A percentile compares a stretch with the other conserved stretches of the same genome.
Conservation (phyloP, 768 basidiomycete species). For the Pholiota molesta region DNA sequence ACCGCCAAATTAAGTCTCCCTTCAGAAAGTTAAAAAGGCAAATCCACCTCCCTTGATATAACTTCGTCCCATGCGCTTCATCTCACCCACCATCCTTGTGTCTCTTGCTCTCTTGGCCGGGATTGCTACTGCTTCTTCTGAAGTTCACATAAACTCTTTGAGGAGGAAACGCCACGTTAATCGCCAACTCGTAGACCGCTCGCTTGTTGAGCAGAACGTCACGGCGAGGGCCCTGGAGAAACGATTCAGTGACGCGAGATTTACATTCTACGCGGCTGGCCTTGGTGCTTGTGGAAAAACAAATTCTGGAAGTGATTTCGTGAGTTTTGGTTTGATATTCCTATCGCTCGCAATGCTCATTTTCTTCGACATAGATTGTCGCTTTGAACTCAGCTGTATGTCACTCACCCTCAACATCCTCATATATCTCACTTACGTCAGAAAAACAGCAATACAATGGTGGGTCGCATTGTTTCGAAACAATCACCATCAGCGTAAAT, state of each 20-base stretch:
- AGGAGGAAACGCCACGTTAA: slow-evolving; percentile 8
- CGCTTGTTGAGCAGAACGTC: slow-evolving; percentile 15
- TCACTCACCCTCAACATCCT: background rate
- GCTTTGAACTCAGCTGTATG: slow-evolving; percentile 27
- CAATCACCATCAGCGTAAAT: slow-evolving; percentile 52
- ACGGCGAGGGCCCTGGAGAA: slow-evolving; percentile 34
- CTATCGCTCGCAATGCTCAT: background rate
- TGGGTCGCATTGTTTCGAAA: slow-evolving; percentile 47
- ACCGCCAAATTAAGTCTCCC: background rate
- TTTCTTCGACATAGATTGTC: slow-evolving; percentile 22
- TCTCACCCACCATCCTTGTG: slow-evolving; percentile 11
- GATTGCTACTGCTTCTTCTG: slow-evolving; percentile 10
- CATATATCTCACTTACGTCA: background rate
- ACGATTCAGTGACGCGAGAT: slow-evolving; percentile 44
- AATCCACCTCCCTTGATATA: slow-evolving; percentile 1
- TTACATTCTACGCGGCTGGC: slow-evolving; percentile 56
- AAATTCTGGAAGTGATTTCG: slow-evolving; percentile 31
- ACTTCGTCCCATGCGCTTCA: slow-evolving; percentile 11
- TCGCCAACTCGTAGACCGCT: slow-evolving; percentile 5
- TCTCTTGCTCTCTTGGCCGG: slow-evolving; percentile 14
- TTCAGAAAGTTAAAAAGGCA: background rate
- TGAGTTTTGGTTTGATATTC: slow-evolving; percentile 17
- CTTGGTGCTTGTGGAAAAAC: slow-evolving; percentile 33
- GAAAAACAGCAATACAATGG: slow-evolving; percentile 25
- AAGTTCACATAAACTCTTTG: slow-evolving; percentile 5